Evolutionary conservation across 306 rosid species (phyloP).

Genomic region (Prunus persica): DNA sequence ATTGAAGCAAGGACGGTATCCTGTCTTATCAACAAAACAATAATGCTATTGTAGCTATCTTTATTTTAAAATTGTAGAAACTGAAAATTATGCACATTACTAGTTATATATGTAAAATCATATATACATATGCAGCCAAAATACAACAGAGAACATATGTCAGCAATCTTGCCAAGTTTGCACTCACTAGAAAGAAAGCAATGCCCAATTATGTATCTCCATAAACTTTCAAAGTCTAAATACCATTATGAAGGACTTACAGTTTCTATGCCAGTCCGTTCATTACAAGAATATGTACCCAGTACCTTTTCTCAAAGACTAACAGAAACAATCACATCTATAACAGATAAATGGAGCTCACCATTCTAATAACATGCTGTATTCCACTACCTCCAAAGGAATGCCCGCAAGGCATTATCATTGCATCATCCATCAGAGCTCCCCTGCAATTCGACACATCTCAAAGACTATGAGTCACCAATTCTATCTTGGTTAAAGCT

Average conservation of each 20-base stretch:
- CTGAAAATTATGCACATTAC: neutral
- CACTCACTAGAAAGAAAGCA: neutral
- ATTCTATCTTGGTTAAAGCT: neutral
- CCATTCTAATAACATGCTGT: conserved; percentile 79
- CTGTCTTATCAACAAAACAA: neutral
- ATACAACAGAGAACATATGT: neutral
- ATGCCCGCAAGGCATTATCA: conserved; percentile 99
- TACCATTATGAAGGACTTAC: too few relatives aligned
- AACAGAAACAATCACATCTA: conserved; percentile 31
- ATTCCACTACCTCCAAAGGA: conserved; percentile 90
- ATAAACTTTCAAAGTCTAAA: too few relatives aligned
- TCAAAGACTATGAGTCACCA: neutral
- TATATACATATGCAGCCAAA: neutral
- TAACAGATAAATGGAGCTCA: conserved; percentile 55
- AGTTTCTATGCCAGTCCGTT: too few relatives aligned
- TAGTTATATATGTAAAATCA: neutral
- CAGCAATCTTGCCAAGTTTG: neutral
- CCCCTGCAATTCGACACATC: conserved; percentile 55
- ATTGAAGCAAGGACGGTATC: neutral
- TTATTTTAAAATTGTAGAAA: neutral
- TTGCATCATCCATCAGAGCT: conserved; percentile 92
- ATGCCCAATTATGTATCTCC: neutral
- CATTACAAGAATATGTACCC: conserved; percentile 15
- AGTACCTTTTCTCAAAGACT: conserved; percentile 34
- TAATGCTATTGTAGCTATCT: neutral